Conservation (phyloP, 768 basidiomycete genomes). For the Tricholoma terreum region DNA sequence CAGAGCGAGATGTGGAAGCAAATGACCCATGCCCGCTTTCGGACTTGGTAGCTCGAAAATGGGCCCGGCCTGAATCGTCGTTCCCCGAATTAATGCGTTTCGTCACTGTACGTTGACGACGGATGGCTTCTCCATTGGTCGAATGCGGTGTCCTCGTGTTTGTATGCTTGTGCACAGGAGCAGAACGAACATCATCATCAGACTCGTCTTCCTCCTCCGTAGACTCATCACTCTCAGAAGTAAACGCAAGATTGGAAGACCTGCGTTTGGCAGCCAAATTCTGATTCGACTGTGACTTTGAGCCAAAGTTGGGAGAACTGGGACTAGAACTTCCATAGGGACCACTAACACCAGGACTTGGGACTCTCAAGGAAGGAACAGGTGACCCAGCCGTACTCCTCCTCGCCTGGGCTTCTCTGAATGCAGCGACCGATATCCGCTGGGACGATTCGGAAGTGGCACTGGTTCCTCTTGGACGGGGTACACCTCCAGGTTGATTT, state of each 20-base stretch:
- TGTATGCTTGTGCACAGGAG: constrained; percentile 26
- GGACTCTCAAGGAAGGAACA: constrained; percentile 34
- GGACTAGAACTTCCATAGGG: not conserved
- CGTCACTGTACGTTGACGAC: constrained; percentile 15
- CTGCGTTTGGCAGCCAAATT: not conserved
- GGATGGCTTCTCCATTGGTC: not conserved
- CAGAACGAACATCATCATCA: constrained; percentile 14
- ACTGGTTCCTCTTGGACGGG: constrained; percentile 58
- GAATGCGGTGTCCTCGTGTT: constrained; percentile 22
- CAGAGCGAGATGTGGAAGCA: constrained; percentile 8
- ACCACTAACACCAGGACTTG: constrained; percentile 38
- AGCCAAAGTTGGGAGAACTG: not conserved
- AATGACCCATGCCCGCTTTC: constrained; percentile 38
- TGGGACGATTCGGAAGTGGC: constrained; percentile 63
- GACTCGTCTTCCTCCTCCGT: constrained; percentile 22
- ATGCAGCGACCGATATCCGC: constrained; percentile 78
- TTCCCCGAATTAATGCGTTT: not conserved
- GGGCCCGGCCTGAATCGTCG: constrained; percentile 4
- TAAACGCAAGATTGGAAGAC: constrained; percentile 15
- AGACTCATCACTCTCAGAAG: constrained; percentile 8
- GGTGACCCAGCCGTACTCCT: constrained; percentile 62
- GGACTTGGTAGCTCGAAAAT: constrained; percentile 32
- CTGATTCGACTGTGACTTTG: not conserved
- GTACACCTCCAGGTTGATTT: constrained; percentile 31
- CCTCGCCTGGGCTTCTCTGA: constrained; percentile 73